Evolutionary conservation across 306 rosid species (phyloP).

Genomic region (Cucumis melo): DNA sequence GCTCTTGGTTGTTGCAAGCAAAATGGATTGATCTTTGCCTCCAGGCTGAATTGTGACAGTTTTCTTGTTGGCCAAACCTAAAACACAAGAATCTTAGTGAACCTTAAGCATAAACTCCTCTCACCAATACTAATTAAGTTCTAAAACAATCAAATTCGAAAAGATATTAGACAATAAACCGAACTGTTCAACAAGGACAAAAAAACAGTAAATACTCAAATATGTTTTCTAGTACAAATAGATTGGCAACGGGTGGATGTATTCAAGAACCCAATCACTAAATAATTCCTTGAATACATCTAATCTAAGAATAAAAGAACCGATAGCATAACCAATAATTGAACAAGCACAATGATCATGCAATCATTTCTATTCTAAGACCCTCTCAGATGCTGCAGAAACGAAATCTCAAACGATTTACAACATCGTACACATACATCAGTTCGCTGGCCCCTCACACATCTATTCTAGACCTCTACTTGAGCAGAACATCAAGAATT

Average conservation of each 20-base stretch:
- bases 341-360: neutral
- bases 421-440: neutral
- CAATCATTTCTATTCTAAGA: neutral
- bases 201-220: neutral
- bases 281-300: neutral
- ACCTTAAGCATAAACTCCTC: neutral
- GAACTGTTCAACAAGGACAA: neutral
- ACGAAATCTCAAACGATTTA: neutral
- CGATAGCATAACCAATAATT: neutral
- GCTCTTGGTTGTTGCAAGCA: constrained; percentile 75
- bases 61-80: constrained; percentile 97
- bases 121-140: neutral
- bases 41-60: constrained; percentile 63
- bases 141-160: neutral
- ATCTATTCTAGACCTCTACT: neutral
- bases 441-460: neutral
- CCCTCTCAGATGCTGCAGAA: neutral
- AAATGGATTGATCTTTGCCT: constrained; percentile 62
- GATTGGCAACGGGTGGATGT: neutral
- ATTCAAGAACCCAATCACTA: neutral
- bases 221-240: neutral
- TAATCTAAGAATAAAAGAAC: neutral
- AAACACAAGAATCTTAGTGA: neutral
- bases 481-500: neutral
- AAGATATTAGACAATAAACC: neutral